Conservation (phyloP, 768 basidiomycete genomes). For the Mycena vulgaris region DNA sequence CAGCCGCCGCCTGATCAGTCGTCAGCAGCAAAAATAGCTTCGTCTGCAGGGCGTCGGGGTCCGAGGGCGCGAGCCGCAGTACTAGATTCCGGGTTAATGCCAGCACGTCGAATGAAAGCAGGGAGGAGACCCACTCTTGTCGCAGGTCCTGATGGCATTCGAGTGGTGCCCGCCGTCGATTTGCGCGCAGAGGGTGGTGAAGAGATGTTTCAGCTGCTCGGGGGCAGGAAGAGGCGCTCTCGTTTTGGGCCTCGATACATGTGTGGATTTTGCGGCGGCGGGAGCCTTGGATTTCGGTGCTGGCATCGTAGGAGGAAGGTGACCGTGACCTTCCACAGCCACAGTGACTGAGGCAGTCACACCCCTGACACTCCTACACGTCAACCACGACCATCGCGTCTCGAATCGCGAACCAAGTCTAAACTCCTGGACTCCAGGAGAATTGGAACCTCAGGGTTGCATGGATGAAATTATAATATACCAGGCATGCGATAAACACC, state of each 20-base stretch:
- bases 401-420: no score
- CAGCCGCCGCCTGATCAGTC: slow-evolving; percentile 84
- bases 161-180: slow-evolving; percentile 91
- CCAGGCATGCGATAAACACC: no score
- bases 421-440: no score
- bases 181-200: slow-evolving; percentile 87
- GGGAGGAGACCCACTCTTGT: slow-evolving; percentile 77
- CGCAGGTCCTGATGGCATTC: slow-evolving; percentile 92
- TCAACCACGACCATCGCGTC: no score
- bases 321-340: no score
- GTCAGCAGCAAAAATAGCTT: slow-evolving; percentile 92
- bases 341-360: no score
- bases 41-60: slow-evolving; percentile 83
- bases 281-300: slow-evolving; percentile 24
- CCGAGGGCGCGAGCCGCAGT: slow-evolving; percentile 74
- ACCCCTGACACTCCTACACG: no score
- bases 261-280: slow-evolving; percentile 9
- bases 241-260: slow-evolving; percentile 30
- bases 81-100: slow-evolving; percentile 61
- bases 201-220: slow-evolving; percentile 70
- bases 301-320: slow-evolving; percentile 22
- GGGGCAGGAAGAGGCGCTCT: slow-evolving; percentile 43
- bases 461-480: no score
- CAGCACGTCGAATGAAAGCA: slow-evolving; percentile 4
- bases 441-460: no score